Conservation (phyloP, 768 basidiomycete species). For the Calvatia gigantea region DNA sequence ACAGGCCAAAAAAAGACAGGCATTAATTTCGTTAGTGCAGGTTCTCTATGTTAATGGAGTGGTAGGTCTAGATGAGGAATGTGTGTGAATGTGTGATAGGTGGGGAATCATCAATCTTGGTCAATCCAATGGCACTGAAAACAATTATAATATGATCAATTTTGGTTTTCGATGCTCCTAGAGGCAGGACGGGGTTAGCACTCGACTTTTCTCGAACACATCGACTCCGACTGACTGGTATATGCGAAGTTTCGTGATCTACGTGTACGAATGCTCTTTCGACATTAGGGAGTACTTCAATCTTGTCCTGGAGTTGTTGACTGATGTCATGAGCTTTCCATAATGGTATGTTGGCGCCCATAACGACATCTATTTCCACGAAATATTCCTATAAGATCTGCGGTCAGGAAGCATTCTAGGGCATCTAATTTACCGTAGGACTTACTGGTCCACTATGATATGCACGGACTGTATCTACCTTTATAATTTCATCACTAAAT, state of each 20-base stretch:
- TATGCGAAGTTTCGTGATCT: conserved; percentile 89
- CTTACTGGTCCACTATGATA: conserved; percentile 65
- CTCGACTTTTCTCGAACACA: neutral
- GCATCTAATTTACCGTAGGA: conserved; percentile 17
- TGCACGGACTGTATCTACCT: conserved; percentile 88
- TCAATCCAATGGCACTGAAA: conserved; percentile 1
- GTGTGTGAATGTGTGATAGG: neutral
- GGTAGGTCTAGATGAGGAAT: conserved; percentile 2
- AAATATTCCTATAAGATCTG: conserved; percentile 69
- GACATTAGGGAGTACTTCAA: conserved; percentile 86
- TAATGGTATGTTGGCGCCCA: conserved; percentile 83
- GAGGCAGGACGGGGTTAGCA: conserved; percentile 2
- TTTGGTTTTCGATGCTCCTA: conserved; percentile 51
- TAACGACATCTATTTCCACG: conserved; percentile 94
- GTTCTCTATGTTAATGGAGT: neutral
- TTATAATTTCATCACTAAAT: conserved; percentile 81
- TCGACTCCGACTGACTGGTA: conserved; percentile 33
- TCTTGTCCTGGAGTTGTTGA: conserved; percentile 82
- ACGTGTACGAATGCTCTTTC: conserved; percentile 94
- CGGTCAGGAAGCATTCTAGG: neutral
- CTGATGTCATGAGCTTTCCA: conserved; percentile 87
- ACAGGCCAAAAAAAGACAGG: neutral
- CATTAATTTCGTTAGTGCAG: conserved; percentile 7
- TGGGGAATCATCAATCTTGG: too few relatives aligned
- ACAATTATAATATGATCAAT: conserved; percentile 15